Conservation (phyloP, 179 eudicot genomes). For the Vitellaria paradoxa region DNA sequence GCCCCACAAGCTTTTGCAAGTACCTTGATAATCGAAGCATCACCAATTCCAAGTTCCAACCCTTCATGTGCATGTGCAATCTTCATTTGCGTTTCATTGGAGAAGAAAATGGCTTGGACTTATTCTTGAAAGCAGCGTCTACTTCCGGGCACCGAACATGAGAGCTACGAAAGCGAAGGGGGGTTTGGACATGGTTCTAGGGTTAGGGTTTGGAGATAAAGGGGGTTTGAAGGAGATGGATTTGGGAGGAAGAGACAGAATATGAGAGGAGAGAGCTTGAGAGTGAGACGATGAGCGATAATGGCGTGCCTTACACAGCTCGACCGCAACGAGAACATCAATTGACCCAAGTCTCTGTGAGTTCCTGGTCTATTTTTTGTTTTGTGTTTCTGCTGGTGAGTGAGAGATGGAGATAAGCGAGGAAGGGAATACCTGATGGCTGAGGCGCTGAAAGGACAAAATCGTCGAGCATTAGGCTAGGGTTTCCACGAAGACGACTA, state of each 20-base stretch:
- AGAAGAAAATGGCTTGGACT: slow-evolving; percentile 33
- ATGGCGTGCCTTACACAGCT: slow-evolving; percentile 4
- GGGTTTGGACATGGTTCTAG: slow-evolving; percentile 46
- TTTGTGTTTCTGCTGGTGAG: no score
- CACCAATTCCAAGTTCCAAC: slow-evolving; percentile 94
- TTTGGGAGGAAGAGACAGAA: slow-evolving; percentile 20
- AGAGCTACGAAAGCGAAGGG: slow-evolving; percentile 80
- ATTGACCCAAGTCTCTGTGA: not conserved
- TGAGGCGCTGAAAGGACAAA: no score
- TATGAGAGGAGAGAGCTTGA: slow-evolving; percentile 16
- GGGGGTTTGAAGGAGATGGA: slow-evolving; percentile 15
- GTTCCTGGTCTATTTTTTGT: not conserved
- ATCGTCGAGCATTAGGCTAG: no score
- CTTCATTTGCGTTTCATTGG: slow-evolving; percentile 59
- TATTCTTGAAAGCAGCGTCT: slow-evolving; percentile 60
- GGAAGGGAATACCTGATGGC: no score
- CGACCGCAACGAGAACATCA: slow-evolving; percentile 17
- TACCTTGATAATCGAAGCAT: slow-evolving; percentile 76
- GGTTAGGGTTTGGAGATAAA: slow-evolving; percentile 15
- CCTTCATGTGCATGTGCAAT: slow-evolving; percentile 90
- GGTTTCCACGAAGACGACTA: no score
- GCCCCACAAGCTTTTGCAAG: slow-evolving; percentile 87
- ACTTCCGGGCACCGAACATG: slow-evolving; percentile 77
- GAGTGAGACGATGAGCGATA: slow-evolving; percentile 3
- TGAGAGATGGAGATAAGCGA: no score